These are phyloP conservation scores for Plasmodium fragile DNA, from an alignment of 169 alveolate genomes.

Conservation along the genomic window DNA sequence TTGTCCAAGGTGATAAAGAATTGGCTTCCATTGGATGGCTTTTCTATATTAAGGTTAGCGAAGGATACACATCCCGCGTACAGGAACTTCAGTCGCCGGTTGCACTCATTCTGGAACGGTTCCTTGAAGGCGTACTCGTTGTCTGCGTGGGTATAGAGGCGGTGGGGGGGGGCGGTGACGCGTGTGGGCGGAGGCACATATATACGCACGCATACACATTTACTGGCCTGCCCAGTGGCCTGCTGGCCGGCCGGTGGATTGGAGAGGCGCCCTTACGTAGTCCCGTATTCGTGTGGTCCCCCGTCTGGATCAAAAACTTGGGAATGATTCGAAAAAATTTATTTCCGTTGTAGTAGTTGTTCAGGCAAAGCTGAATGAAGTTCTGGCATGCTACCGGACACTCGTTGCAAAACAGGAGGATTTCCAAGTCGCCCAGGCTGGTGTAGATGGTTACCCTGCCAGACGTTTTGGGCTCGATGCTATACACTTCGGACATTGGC, in stretches of 20 bases:
- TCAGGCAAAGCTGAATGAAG: constrained; percentile 91
- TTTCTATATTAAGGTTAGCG: constrained; percentile 61
- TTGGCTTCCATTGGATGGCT: constrained; percentile 85
- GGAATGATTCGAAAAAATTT: constrained; percentile 92
- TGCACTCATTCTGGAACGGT: constrained; percentile 95
- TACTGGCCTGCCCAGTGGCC: background rate
- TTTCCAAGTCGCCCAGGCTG: constrained; percentile 92
- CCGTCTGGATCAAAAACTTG: constrained; percentile 93
- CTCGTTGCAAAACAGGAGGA: constrained; percentile 92
- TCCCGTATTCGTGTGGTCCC: constrained; percentile 90
- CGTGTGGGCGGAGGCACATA: background rate
- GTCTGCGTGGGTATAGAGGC: constrained; percentile 76
- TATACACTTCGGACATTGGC: constrained; percentile 86
- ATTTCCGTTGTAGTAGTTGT: constrained; percentile 93
- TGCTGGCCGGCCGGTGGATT: background rate
- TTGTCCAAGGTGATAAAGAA: constrained; percentile 94
- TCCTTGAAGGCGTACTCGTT: constrained; percentile 94
- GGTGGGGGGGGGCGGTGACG: background rate
- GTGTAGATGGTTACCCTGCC: constrained; percentile 95
- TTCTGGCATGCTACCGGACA: constrained; percentile 93
- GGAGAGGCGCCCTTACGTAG: constrained; percentile 80
- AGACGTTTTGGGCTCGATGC: constrained; percentile 92
- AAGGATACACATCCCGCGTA: constrained; percentile 78
- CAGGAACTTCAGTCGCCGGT: constrained; percentile 90
- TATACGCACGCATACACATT: background rate